A percentile compares a stretch with the other conserved stretches of the same genome.
Evolutionary conservation across 192 early-diverging fungal genomes (phyloP).

Genomic region (Podochytrium sp.): DNA sequence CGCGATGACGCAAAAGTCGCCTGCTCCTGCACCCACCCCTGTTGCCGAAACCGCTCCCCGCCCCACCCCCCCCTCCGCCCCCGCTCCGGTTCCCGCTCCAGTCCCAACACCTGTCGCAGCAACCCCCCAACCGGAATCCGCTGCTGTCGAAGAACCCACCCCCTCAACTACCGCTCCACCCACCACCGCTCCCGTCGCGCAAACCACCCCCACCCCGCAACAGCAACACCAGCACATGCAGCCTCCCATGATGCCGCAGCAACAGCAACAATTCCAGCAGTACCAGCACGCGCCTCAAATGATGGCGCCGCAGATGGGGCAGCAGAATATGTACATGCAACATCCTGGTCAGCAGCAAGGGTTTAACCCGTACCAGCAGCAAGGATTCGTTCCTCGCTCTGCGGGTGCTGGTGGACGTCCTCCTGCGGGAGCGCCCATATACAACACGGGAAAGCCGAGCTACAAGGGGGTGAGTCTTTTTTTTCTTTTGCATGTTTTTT

Average conservation of each 20-base stretch:
- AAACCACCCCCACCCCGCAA: background rate
- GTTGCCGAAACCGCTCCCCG: background rate
- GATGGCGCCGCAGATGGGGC: slow-evolving; percentile 5
- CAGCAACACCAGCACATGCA: background rate
- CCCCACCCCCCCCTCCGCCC: background rate
- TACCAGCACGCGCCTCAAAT: background rate
- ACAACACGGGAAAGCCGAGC: background rate
- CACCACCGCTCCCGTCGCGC: too few species aligned
- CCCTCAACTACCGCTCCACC: too few species aligned
- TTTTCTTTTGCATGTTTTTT: too few species aligned
- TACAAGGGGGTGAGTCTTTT: slow-evolving; percentile 17
- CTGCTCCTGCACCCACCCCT: background rate
- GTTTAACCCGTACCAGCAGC: slow-evolving; percentile 1
- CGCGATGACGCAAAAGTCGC: too few species aligned
- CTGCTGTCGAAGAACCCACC: background rate
- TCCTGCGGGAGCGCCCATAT: background rate
- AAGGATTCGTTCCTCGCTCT: background rate
- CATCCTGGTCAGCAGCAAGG: background rate
- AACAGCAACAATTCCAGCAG: background rate
- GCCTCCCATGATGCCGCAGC: background rate
- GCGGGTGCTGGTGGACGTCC: background rate
- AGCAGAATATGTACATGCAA: background rate
- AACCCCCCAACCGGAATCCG: background rate
- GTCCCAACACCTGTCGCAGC: slow-evolving; percentile 16
- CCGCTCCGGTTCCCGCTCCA: slow-evolving; percentile 13